Evolutionary conservation across 805 yeast genomes (phyloP), one percentile per base, ranked within the genome.

Genomic region (Saccharomycopsis oosterbeekiorum): DNA sequence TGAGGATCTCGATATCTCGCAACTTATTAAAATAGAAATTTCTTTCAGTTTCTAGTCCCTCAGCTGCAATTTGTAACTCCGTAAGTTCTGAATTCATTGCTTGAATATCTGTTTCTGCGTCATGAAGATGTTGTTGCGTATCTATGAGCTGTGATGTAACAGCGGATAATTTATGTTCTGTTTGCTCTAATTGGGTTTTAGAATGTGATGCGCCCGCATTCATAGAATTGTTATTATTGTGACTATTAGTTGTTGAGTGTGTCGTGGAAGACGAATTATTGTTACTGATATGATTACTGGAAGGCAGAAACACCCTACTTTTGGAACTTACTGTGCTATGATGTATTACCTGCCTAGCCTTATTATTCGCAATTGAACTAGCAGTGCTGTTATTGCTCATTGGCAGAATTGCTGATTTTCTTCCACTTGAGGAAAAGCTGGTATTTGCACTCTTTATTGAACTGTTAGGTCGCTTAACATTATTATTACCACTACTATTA

Each of bases 11-110:
- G 60, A 94, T 88, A 62, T 89, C 96, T 65, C 97, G 80, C 59
- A 94, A 76, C 73, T 93, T 94, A 68, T 87, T 85, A 74, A 89
- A 93, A 72, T 94, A 94, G 69, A 93, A 90, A 71, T 89, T 88
- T 65, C 98, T 82, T 71, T 94, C 97, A 0, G 88, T 81, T 68
- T 86, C 89, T 57, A 89, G 75, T 14, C 85, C 82, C 57, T 84
- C 88, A 21, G 85, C 80, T 14, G 85, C 82, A 24, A 80, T 76
- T 62, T 78, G 79, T 65, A 80, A 79, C 65, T 85, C 89, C 15
- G 76, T 77, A 19, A 83, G 67, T 65, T 88, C 90, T 4, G 77
- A 74, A n/a, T 72, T 73, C 14, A 78, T 72, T 17, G 68, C 70
- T 1, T 69, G 68, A n/a, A 81, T 70, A 62, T 78, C 75, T 14